Base-by-base conservation (phyloP, 225 moss, liverwort and hornwort species). In the Asterella californica region DNA sequence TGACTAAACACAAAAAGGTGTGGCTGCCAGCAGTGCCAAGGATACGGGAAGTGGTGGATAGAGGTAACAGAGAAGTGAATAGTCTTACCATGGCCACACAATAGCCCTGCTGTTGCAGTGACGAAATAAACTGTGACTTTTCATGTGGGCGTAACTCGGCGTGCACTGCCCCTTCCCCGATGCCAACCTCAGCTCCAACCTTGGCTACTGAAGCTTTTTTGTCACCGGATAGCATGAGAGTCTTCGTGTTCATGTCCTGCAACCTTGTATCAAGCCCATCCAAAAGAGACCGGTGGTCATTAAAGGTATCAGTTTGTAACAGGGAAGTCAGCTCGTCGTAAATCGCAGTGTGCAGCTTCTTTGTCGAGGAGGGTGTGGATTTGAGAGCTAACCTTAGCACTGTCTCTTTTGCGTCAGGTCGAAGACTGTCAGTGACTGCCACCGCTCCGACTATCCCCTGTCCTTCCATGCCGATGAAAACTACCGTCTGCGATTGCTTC, bases 381-480 rank as follows among this genome's bases (percentile, higher is more conserved):
- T 24, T n/a, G 60, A 85, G 19, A 25, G 49, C 82, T 65, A 48
- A 88, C 88, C 88, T 86, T 37, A 15, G 21, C 6, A 94, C 86
- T 2, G 96, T 94, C 4, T 76, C 83, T 82, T 76, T 89, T 7
- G 93, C 93, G 71, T 96, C 96, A 59, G 52, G 81, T 48, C 94
- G 86, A 36, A 96, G 69, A 33, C 87, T 90, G 81, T 96, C 96
- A n/a, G 91, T 93, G 9, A 96, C 88, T 55, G 89, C 84, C 57
- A 96, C 91, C 65, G 94, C 94, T 6, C 94, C 96, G 57, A 96
- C 83, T 70, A 96, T 90, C 24, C 94, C 96, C 36, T 86, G 82
- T 22, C 90, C 94, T 89, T 96, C 96, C n/a, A 93, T 83, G 30
- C 96, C 96, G 25, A 96, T 90, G 76, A 93, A 94, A 32, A 94